phyloP scores from a whole-genome alignment of 2,329 filamentous ascomycete genomes.

The Sarocladiaceae sp. region DNA sequence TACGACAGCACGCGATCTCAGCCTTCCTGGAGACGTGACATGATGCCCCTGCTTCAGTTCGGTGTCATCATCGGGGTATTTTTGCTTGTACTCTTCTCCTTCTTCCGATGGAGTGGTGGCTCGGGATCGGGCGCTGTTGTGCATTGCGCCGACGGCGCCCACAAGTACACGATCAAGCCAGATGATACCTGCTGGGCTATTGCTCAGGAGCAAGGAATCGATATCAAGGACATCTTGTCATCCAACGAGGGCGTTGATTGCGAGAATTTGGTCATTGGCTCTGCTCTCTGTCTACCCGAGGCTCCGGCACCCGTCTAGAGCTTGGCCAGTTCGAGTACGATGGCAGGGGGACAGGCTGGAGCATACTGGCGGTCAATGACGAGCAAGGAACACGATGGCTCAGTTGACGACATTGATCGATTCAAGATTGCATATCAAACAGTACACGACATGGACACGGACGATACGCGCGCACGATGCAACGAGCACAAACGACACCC shows the following conservation, averaged over 20 bases:
- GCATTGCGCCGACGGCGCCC: slow-evolving; percentile 23
- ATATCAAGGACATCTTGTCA: slow-evolving; percentile 38
- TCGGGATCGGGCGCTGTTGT: slow-evolving; percentile 6
- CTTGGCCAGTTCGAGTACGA: too few species aligned
- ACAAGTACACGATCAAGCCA: slow-evolving; percentile 32
- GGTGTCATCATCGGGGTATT: slow-evolving; percentile 46
- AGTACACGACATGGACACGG: too few species aligned
- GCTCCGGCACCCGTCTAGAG: slow-evolving; percentile 7
- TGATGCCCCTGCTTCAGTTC: slow-evolving; percentile 53
- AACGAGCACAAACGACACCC: too few species aligned
- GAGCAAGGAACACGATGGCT: too few species aligned
- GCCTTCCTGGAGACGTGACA: slow-evolving; percentile 43
- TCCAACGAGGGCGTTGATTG: slow-evolving; percentile 43
- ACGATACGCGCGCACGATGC: too few species aligned
- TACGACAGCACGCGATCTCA: slow-evolving; percentile 13
- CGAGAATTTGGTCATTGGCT: slow-evolving; percentile 34
- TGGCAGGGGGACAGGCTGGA: too few species aligned
- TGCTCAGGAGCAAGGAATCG: slow-evolving; percentile 33
- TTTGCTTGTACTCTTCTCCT: slow-evolving; percentile 44
- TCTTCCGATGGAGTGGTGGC: slow-evolving; percentile 23
- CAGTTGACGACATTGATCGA: too few species aligned
- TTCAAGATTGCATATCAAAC: too few species aligned
- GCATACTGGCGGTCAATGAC: too few species aligned
- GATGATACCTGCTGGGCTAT: slow-evolving; percentile 51
- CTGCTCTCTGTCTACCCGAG: slow-evolving; percentile 38